phyloP scores from a whole-genome alignment of 2,329 filamentous ascomycete species.

The Aureobasidium uvarum region DNA sequence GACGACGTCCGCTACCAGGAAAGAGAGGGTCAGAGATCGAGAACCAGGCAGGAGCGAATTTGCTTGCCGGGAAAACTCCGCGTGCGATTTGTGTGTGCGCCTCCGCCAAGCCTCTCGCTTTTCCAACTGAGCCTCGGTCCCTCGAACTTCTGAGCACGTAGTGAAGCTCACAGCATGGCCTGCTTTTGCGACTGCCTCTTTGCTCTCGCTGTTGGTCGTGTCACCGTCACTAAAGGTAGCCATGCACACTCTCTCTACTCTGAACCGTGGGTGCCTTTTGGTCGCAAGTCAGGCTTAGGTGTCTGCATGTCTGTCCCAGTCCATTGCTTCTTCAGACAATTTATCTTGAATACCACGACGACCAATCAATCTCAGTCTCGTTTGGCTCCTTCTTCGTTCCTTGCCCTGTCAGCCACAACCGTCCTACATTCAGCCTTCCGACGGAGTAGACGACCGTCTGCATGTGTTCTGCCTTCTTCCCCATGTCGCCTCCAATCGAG shows the following conservation, averaged over 20 bases:
- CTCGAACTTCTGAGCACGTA: background rate
- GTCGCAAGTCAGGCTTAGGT: too few species aligned
- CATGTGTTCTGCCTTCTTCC: background rate
- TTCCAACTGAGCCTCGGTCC: constrained; percentile 25
- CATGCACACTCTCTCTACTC: background rate
- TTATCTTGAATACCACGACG: background rate
- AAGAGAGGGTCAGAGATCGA: constrained; percentile 4
- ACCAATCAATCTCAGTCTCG: background rate
- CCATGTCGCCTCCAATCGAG: background rate
- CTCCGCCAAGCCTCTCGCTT: constrained; percentile 30
- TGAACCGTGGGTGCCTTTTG: too few species aligned
- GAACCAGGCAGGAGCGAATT: constrained; percentile 9
- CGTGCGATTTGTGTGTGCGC: constrained; percentile 19
- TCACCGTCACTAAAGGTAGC: background rate
- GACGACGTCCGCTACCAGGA: constrained; percentile 25
- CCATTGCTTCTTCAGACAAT: background rate
- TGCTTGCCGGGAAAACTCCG: constrained; percentile 25
- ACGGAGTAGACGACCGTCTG: background rate
- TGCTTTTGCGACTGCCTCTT: background rate
- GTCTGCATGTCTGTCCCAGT: background rate
- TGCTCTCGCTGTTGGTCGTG: background rate
- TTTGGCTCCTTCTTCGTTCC: background rate
- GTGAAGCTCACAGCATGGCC: constrained; percentile 1
- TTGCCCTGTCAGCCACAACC: constrained; percentile 20
- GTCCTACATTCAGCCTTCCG: constrained; percentile 6